phyloP scores from a whole-genome alignment of 2,329 filamentous ascomycete genomes.

The Aplosporella prunicola region DNA sequence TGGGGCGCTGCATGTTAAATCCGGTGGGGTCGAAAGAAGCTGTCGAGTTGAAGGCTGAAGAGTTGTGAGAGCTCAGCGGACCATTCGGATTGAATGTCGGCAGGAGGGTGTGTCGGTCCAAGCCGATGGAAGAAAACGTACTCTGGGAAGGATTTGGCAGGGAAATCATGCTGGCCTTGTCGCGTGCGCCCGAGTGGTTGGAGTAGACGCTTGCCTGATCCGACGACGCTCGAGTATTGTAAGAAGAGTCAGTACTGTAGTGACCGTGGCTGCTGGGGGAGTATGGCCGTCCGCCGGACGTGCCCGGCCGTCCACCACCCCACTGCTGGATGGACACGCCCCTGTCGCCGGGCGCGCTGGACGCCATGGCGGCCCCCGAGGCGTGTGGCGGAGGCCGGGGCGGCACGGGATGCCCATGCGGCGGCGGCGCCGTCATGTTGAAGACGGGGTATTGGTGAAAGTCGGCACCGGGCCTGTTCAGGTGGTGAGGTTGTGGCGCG shows the following conservation, averaged over 20 bases:
- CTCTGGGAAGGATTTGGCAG: conserved; percentile 49
- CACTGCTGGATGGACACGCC: conserved; percentile 70
- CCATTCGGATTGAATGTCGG: conserved; percentile 27
- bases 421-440: conserved; percentile 44
- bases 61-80: conserved; percentile 32
- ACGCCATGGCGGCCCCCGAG: conserved; percentile 54
- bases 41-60: conserved; percentile 39
- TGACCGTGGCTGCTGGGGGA: conserved; percentile 18
- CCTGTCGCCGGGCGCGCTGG: conserved; percentile 56
- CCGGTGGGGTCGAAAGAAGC: conserved; percentile 43
- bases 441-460: conserved; percentile 83
- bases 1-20: conserved; percentile 60
- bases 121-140: conserved; percentile 36
- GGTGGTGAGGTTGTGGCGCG: conserved; percentile 71
- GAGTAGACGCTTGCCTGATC: conserved; percentile 59
- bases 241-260: conserved; percentile 32
- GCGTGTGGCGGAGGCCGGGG: conserved; percentile 50
- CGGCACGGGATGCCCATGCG: conserved; percentile 44
- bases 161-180: conserved; percentile 34
- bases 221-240: conserved; percentile 47
- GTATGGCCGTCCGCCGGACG: conserved; percentile 15
- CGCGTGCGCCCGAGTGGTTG: conserved; percentile 46
- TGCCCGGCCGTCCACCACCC: conserved; percentile 35
- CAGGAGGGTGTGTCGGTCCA: conserved; percentile 30
- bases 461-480: conserved; percentile 68